phyloP scores from a whole-genome alignment of 768 basidiomycete genomes.

The Leccinum sublutescens region DNA sequence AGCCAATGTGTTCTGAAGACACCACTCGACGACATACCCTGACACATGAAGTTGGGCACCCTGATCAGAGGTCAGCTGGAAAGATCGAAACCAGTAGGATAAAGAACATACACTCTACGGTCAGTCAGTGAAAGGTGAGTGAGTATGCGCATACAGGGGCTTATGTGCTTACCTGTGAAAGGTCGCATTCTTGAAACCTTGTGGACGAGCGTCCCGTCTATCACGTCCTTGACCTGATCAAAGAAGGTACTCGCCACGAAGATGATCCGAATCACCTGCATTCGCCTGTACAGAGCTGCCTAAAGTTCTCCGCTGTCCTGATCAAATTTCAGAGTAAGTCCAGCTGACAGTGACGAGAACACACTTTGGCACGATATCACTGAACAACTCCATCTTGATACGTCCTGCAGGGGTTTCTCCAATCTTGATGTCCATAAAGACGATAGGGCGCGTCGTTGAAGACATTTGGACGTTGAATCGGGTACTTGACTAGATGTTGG shows the following conservation, averaged over 20 bases:
- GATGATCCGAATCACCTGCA: conserved; percentile 55
- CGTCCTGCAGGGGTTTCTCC: conserved; percentile 95
- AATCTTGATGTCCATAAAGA: conserved; percentile 96
- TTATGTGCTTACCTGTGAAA: conserved; percentile 74
- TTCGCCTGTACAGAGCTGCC: conserved; percentile 98
- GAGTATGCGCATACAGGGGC: conserved; percentile 1
- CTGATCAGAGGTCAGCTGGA: conserved; percentile 36
- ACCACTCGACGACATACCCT: conserved; percentile 47
- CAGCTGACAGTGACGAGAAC: conserved; percentile 21
- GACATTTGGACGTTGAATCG: conserved; percentile 34
- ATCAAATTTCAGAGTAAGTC: conserved; percentile 3
- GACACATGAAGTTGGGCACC: conserved; percentile 94
- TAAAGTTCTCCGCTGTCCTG: conserved; percentile 97
- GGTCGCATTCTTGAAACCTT: conserved; percentile 88
- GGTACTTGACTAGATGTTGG: background rate
- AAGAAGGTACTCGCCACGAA: background rate
- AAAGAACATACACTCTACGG: conserved; percentile 62
- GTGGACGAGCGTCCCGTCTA: conserved; percentile 67
- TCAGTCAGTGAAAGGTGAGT: conserved; percentile 8
- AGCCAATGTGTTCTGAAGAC: background rate
- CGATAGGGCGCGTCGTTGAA: conserved; percentile 69
- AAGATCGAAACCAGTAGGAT: conserved; percentile 2
- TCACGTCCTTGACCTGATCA: conserved; percentile 15
- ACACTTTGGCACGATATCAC: conserved; percentile 93
- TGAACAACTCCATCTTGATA: conserved; percentile 97